Conservation (phyloP, 768 basidiomycete genomes). For the Kwoniella heveanensis region DNA sequence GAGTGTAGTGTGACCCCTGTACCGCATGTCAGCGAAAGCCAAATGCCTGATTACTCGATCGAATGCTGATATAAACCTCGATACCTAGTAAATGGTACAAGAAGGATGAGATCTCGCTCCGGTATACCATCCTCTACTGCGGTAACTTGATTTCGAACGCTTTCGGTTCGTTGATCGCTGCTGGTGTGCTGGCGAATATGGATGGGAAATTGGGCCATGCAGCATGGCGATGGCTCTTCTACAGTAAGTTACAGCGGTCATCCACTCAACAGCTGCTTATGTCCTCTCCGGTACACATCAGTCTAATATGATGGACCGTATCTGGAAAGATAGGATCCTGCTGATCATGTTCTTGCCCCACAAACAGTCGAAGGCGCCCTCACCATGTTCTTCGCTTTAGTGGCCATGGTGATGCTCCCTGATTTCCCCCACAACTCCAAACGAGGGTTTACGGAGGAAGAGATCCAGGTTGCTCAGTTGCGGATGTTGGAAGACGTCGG, state of each 20-base stretch:
- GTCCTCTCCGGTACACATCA: too few relatives aligned
- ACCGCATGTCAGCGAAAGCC: too few relatives aligned
- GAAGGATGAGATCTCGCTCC: constrained; percentile 42
- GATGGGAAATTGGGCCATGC: constrained; percentile 24
- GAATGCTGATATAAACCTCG: neutral
- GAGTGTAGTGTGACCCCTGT: neutral
- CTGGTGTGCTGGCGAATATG: constrained; percentile 23
- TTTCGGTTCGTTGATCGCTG: constrained; percentile 22
- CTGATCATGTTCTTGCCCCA: too few relatives aligned
- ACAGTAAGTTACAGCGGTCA: too few relatives aligned
- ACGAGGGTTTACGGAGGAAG: constrained; percentile 17
- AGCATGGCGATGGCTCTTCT: constrained; percentile 27
- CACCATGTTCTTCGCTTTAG: constrained; percentile 22
- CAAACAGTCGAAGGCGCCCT: constrained; percentile 22
- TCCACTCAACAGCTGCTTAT: too few relatives aligned
- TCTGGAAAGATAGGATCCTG: too few relatives aligned
- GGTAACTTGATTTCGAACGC: constrained; percentile 25
- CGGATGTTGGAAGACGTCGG: constrained; percentile 22
- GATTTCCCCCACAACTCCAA: constrained; percentile 25
- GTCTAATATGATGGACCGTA: too few relatives aligned
- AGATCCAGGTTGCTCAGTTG: constrained; percentile 14
- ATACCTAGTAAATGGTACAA: constrained; percentile 32
- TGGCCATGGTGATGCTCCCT: constrained; percentile 22
- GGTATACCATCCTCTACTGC: constrained; percentile 34
- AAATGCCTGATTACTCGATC: too few relatives aligned